Conservation (phyloP, 192 early-diverging fungal species). For the Backusella parvicylindrica region DNA sequence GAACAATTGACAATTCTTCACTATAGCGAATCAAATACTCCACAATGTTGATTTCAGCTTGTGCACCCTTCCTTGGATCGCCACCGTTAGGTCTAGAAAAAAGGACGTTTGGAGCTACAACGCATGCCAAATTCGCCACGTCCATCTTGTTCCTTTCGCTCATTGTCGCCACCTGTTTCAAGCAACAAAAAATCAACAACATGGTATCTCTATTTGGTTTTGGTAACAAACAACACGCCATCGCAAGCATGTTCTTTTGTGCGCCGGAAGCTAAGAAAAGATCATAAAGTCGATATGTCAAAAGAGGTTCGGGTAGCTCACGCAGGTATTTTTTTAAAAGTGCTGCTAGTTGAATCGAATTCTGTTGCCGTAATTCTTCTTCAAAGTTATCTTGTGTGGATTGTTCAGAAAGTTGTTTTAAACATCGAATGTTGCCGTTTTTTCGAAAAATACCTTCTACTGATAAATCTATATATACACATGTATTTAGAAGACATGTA, state of each 20-base stretch:
- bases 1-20: conserved; percentile 11
- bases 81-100: conserved; percentile 54
- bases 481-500: background rate
- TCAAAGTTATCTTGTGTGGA: conserved; percentile 54
- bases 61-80: background rate
- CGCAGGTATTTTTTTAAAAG: conserved; percentile 95
- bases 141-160: conserved; percentile 90
- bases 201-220: conserved; percentile 90
- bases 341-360: conserved; percentile 90
- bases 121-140: conserved; percentile 84
- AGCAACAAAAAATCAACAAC: conserved; percentile 80
- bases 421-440: conserved; percentile 92
- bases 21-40: conserved; percentile 22
- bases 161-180: conserved; percentile 79
- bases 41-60: conserved; percentile 20
- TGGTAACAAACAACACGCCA: conserved; percentile 81
- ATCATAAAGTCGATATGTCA: conserved; percentile 85
- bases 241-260: conserved; percentile 62
- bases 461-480: conserved; percentile 57
- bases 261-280: conserved; percentile 51
- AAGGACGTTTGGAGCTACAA: conserved; percentile 93
- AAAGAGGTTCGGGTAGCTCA: conserved; percentile 92
- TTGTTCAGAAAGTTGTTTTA: conserved; percentile 81
- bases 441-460: conserved; percentile 97
- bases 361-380: conserved; percentile 37